Evolutionary conservation across 495 filamentous ascomycete genomes (phyloP).

Genomic region (Talaromyces proteolyticus): DNA sequence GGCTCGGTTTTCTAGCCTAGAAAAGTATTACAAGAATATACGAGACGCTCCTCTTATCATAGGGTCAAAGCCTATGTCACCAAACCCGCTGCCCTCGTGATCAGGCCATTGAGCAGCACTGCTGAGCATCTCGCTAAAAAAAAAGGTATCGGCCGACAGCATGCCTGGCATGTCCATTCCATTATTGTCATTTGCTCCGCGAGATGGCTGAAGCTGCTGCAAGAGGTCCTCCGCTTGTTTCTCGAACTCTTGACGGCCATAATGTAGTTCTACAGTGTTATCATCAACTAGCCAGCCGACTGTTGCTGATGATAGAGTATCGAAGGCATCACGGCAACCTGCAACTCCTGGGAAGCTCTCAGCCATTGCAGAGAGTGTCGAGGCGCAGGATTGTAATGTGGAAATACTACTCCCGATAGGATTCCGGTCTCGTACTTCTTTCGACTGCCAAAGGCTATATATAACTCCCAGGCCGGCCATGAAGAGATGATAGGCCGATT

Average conservation of each 20-base stretch:
- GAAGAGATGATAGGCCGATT: background rate
- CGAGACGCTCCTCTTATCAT: background rate
- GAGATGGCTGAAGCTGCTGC: background rate
- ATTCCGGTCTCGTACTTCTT: background rate
- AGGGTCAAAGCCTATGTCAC: background rate
- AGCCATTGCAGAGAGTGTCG: background rate
- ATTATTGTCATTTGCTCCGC: background rate
- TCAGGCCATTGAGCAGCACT: background rate
- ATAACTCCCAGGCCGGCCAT: background rate
- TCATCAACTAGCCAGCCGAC: background rate
- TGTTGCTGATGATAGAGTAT: background rate
- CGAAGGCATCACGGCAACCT: background rate
- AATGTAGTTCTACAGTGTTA: background rate
- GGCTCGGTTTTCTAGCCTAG: background rate
- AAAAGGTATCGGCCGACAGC: background rate
- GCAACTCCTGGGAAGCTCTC: background rate
- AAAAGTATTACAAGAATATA: background rate
- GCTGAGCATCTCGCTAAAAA: background rate
- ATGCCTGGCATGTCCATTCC: background rate
- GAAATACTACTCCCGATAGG: background rate
- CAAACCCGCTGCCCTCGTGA: background rate
- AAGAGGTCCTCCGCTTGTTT: background rate
- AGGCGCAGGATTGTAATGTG: background rate
- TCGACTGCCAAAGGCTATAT: background rate
- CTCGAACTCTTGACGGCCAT: background rate